Evolutionary conservation across 1,284 basidiomycete genomes (phyloP).

Genomic region (Melanopsichium pennsylvanicum): DNA sequence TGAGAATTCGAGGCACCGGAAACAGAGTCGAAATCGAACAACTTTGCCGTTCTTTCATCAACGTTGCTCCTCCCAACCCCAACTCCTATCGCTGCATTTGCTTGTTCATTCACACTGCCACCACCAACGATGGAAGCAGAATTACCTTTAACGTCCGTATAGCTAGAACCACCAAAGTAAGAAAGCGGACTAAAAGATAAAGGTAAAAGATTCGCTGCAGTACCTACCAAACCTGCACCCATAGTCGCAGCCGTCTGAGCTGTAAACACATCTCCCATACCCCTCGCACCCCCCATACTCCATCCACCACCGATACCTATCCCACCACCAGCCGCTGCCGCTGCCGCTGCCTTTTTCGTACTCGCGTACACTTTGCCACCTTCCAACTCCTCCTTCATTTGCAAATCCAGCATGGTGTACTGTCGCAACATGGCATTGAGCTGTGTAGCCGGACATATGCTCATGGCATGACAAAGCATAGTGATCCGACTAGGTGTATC

Average conservation of each 20-base stretch:
- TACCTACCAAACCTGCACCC: constrained; percentile 17
- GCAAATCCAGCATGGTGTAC: constrained; percentile 24
- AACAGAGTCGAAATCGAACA: constrained; percentile 42
- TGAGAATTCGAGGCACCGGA: constrained; percentile 1
- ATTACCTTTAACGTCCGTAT: too few relatives aligned
- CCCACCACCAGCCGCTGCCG: neutral
- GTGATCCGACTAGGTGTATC: constrained; percentile 26
- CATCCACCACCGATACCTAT: neutral
- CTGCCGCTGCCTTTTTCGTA: constrained; percentile 10
- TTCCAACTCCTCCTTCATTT: constrained; percentile 20
- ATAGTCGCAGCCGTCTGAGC: constrained; percentile 21
- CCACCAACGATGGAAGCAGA: too few relatives aligned
- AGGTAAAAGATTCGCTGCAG: constrained; percentile 32
- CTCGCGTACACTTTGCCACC: constrained; percentile 13
- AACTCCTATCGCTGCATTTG: too few relatives aligned
- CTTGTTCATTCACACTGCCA: too few relatives aligned
- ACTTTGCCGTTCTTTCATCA: constrained; percentile 22
- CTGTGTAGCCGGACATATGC: constrained; percentile 20
- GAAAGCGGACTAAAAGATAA: constrained; percentile 16
- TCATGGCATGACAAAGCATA: constrained; percentile 33
- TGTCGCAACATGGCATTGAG: constrained; percentile 19
- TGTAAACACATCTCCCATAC: constrained; percentile 3
- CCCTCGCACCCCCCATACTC: neutral
- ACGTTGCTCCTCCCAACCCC: neutral
- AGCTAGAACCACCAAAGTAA: constrained; percentile 19